Evolutionary conservation across 176 grass and related monocot species (phyloP), one percentile per base, ranked within the genome.

Genomic region (Bonia amplexicaulis): DNA sequence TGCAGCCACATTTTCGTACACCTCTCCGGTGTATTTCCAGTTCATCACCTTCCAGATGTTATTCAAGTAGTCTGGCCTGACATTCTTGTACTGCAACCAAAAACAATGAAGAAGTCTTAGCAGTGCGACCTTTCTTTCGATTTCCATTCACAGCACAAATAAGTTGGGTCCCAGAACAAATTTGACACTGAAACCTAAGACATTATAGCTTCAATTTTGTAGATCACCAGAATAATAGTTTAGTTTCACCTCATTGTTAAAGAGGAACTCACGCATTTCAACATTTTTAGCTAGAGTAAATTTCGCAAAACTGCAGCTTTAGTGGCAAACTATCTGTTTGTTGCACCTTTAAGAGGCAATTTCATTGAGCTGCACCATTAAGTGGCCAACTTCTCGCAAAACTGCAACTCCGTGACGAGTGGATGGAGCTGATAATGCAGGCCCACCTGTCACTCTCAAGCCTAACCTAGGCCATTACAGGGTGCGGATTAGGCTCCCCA

Each of bases 11-110:
- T 90, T 92, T 19, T 92, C 93, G 12, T 84, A 99, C 55, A 89
- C 83, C 81, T 90, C 90, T 39, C 93, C 79, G 8, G 96, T 91
- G 15, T 98, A 98, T 86, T 98, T 96, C 96, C 96, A 99, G 84
- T 96, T 94, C 47, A 96, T 90, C 63, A 99, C 96, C 88, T 94
- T 99, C 96, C 93, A 99, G 52, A 99, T 87, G 84, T 96, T 99
- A 44, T 79, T 94, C 76, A 99, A 81, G 67, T 99, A 99, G 45
- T 99, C 96, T 22, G 93, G 93, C 71, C 82, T 96, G 74, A 96
- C 93, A 84, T 99, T 99, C 84, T 99, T 94, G 75, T 99, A 99
- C 96, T 99, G 93, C 84, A 92, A 72, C 22, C 40, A 69, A 66
- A 71, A 87, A 65, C 44, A 71, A 74, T 8, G 8, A 42, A 46